Evolutionary conservation across 805 yeast genomes (phyloP).

Genomic region (Pichia kluyveri): DNA sequence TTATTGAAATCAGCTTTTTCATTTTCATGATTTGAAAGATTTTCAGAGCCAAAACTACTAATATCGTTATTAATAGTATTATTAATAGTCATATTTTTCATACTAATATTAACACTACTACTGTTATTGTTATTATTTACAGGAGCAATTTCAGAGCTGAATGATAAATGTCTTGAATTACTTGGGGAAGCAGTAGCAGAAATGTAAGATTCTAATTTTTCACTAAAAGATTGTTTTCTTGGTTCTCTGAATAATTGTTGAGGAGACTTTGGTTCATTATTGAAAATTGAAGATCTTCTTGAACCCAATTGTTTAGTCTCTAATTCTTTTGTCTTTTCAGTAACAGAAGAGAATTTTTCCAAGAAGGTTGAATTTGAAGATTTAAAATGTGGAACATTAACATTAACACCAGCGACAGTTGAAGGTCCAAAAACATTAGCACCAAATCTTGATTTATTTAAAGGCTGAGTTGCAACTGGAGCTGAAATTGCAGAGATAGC

Average conservation of each 20-base stretch:
- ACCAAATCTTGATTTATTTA: constrained; percentile 24
- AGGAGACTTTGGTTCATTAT: constrained; percentile 25
- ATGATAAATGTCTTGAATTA: constrained; percentile 22
- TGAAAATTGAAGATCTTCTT: constrained; percentile 46
- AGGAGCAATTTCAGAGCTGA: constrained; percentile 18
- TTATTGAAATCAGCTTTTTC: too few species aligned
- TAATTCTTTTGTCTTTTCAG: constrained; percentile 61
- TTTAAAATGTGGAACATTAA: constrained; percentile 22
- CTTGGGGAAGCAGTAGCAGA: constrained; percentile 21
- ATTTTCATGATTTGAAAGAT: background rate
- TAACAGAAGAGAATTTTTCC: constrained; percentile 55
- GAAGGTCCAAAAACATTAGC: constrained; percentile 46
- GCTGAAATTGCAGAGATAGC: constrained; percentile 27
- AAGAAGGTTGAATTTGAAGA: constrained; percentile 35
- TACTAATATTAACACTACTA: too few species aligned
- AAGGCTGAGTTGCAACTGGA: constrained; percentile 16
- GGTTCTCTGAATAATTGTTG: constrained; percentile 24
- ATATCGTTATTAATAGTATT: background rate
- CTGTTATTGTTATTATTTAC: constrained; percentile 3
- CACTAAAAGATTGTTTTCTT: constrained; percentile 44
- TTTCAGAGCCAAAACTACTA: constrained; percentile 20
- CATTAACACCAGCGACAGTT: constrained; percentile 42
- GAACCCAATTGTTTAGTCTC: constrained; percentile 32
- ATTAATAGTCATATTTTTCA: too few species aligned
- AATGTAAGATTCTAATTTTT: constrained; percentile 51